Percentiles rank a stretch among this genome's conserved stretches.
Evolutionary conservation across 2,329 filamentous ascomycete species (phyloP).

Genomic region (Aspergillus sp.): DNA sequence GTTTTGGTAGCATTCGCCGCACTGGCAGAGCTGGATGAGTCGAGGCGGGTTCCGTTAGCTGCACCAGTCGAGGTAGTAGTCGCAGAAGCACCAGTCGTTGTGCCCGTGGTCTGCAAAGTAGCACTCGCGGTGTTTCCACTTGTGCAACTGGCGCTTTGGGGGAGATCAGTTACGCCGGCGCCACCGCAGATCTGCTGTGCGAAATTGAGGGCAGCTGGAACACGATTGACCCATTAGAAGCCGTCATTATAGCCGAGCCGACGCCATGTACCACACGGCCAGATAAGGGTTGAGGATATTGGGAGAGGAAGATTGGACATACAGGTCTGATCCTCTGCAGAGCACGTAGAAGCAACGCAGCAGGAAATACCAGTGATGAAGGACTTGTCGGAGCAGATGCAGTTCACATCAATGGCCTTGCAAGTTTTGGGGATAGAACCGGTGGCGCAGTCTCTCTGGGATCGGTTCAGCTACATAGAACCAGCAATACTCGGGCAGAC

Average conservation of each 20-base stretch:
- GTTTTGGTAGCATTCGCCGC: neutral
- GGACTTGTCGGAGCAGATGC: conserved; percentile 50
- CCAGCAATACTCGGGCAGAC: neutral
- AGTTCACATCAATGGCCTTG: conserved; percentile 45
- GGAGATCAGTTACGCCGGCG: conserved; percentile 40
- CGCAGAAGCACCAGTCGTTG: conserved; percentile 11
- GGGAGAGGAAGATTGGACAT: conserved; percentile 14
- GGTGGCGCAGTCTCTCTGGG: conserved; percentile 44
- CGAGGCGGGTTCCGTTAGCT: conserved; percentile 8
- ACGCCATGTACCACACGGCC: neutral
- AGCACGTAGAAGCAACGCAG: conserved; percentile 52
- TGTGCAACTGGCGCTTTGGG: conserved; percentile 33
- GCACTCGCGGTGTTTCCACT: neutral
- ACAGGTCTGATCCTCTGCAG: conserved; percentile 44
- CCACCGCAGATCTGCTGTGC: conserved; percentile 42
- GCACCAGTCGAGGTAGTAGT: conserved; percentile 14
- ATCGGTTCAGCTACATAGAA: conserved; percentile 5
- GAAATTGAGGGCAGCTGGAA: conserved; percentile 36
- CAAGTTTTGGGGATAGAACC: conserved; percentile 44
- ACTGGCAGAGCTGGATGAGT: neutral
- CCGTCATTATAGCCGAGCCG: neutral
- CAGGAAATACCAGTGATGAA: conserved; percentile 54
- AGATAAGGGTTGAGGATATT: neutral
- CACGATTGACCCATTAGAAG: conserved; percentile 7
- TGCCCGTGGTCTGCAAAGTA: neutral